Evolutionary conservation across 225 moss, liverwort and hornwort genomes (phyloP).

Genomic region (Marchantia paleacea): DNA sequence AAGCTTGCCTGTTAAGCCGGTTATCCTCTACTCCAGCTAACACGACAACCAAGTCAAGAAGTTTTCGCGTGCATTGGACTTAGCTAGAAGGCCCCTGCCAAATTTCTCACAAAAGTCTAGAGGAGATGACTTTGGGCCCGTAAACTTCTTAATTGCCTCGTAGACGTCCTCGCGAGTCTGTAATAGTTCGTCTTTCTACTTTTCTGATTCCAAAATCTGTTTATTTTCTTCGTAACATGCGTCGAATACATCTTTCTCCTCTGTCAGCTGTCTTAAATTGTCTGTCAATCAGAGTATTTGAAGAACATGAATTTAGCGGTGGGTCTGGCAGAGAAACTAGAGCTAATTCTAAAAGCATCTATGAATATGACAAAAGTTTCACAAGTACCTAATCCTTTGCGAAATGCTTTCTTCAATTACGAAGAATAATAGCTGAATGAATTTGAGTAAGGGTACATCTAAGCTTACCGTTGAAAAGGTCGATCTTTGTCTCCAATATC

Average conservation of each 20-base stretch:
- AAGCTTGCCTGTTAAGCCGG: background rate
- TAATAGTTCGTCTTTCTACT: no score
- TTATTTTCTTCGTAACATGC: background rate
- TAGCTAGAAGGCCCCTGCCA: background rate
- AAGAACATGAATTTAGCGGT: background rate
- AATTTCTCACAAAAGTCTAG: background rate
- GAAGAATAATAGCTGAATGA: no score
- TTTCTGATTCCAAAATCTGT: background rate
- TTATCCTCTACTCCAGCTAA: constrained; percentile 2
- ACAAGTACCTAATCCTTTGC: no score
- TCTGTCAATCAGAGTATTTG: background rate
- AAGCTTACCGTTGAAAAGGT: background rate
- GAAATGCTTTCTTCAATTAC: no score
- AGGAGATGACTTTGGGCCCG: background rate
- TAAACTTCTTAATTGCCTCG: background rate
- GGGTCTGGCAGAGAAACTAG: background rate
- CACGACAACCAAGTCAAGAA: constrained; percentile 1
- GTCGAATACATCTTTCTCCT: background rate
- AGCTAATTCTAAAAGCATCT: no score
- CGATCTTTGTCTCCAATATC: background rate
- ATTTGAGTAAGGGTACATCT: background rate
- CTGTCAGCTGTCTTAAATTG: background rate
- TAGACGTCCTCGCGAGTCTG: background rate
- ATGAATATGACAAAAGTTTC: no score
- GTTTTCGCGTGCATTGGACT: background rate